Evolutionary conservation across 768 basidiomycete genomes (phyloP), one percentile per base, ranked within the genome.

Genomic region (Paxillus ammoniavirescens): DNA sequence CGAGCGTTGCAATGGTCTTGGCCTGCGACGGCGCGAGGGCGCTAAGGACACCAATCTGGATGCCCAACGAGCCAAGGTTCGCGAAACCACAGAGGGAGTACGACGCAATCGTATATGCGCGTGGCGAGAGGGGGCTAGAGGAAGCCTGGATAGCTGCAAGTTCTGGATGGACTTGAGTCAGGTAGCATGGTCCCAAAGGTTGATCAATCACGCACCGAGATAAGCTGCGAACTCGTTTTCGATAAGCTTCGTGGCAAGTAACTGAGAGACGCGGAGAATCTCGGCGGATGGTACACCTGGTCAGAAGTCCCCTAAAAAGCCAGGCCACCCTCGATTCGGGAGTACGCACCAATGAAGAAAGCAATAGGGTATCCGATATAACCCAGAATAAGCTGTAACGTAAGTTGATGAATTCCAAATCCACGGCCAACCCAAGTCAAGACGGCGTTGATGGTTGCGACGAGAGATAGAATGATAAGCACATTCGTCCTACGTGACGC

Each of bases 61-160:
- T 92, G 64, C 93, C 93, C 23, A 93, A 75, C 7, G 90, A 90
- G 51, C 87, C 83, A 42, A 92, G 75, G 67, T 95, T 95, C 54
- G 91, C 91, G 64, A 96, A 96, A 9, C 94, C 94, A 69, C 92
- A 94, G 14, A 95, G 83, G 14, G 88, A 86, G 67, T 94, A 96
- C 33, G 87, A 84, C 13, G 88, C 84, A 60, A 95, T 93, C 49
- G 86, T 88, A 72, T 77, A 93, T 18, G 84, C 89, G 52, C 89
- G 90, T 30, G 71, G 76, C 18, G 84, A 84, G 47, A 93, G 79
- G 3, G 88, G 81, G 47, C 77, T 71, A 21, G 72, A 67, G 54
- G 69, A 64, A 8, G 72, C 70, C 56, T 84, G 76, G 49, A 91
- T 76, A 8, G 71, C 71, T 59, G 66, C 58, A 38, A 72, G 65